Evolutionary conservation across 23 red algal genomes (phyloP).

Genomic region (Gracilaria domingensis): DNA sequence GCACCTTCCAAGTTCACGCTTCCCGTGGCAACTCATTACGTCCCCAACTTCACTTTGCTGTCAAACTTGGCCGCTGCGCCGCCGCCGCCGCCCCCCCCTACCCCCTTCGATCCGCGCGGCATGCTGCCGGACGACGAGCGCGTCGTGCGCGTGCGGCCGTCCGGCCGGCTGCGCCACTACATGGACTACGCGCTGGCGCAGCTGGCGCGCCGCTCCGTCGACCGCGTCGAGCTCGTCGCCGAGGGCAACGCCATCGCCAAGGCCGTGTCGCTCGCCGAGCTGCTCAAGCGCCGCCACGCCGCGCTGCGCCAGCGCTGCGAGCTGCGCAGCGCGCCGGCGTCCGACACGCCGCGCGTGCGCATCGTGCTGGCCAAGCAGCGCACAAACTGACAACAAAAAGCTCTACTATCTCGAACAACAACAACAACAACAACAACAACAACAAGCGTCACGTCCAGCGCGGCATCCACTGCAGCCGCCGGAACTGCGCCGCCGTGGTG

Average conservation of each 20-base stretch:
- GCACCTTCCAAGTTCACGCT: no score
- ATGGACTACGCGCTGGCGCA: constrained; percentile 9
- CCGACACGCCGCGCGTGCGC: background rate
- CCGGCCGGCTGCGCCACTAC: constrained; percentile 22
- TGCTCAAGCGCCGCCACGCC: constrained; percentile 10
- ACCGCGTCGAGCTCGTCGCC: constrained; percentile 3
- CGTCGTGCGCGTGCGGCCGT: background rate
- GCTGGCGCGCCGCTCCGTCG: background rate
- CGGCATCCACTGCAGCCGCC: constrained; percentile 75
- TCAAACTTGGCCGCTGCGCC: no score
- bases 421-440: background rate
- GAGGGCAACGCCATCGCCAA: constrained; percentile 41
- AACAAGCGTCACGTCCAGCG: constrained; percentile 70
- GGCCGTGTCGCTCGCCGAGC: constrained; percentile 42
- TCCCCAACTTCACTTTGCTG: no score
- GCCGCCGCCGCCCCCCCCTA: no score
- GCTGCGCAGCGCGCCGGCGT: background rate
- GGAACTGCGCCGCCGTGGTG: constrained; percentile 21
- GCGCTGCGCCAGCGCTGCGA: constrained; percentile 11
- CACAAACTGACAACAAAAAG: no score
- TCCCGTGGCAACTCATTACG: no score
- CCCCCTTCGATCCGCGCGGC: no score
- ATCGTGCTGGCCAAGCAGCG: background rate
- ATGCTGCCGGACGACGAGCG: constrained; percentile 7
- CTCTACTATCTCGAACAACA: no score